These are phyloP conservation scores for Globisporangium sylvaticum DNA, from an alignment of 352 stramenopile species.

Conservation along the genomic window DNA sequence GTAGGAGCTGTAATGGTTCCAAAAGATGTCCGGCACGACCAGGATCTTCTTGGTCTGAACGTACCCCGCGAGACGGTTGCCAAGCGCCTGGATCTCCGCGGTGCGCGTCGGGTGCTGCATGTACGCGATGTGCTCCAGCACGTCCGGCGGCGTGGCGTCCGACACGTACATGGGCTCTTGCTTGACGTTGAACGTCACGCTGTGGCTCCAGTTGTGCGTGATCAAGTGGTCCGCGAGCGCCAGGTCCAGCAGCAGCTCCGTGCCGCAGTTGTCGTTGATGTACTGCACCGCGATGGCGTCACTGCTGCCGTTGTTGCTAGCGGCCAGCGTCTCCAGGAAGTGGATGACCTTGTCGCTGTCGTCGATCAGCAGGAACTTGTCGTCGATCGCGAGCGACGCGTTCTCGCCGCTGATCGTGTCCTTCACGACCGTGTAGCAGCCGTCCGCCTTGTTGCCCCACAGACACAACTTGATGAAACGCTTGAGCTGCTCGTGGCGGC, in stretches of 20 bases:
- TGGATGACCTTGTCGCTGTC: constrained; percentile 46
- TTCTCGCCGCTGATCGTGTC: constrained; percentile 54
- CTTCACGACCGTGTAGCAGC: constrained; percentile 73
- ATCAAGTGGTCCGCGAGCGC: constrained; percentile 64
- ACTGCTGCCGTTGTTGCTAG: too few species aligned
- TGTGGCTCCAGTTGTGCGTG: constrained; percentile 37
- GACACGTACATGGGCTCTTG: constrained; percentile 77
- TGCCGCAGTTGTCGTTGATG: constrained; percentile 82
- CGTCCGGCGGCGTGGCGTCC: constrained; percentile 56
- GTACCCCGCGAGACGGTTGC: constrained; percentile 34
- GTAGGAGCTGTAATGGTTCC: constrained; percentile 75
- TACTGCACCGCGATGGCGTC: constrained; percentile 31
- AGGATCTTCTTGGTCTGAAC: constrained; percentile 23
- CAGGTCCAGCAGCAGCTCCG: constrained; percentile 64
- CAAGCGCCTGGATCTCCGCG: constrained; percentile 41
- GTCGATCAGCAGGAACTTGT: constrained; percentile 56
- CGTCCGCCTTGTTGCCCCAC: constrained; percentile 78
- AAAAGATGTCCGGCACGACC: constrained; percentile 37
- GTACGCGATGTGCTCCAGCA: constrained; percentile 52
- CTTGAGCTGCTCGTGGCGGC: constrained; percentile 58
- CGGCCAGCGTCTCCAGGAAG: constrained; percentile 27
- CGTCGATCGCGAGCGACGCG: constrained; percentile 55
- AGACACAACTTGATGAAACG: constrained; percentile 70
- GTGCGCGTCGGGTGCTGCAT: constrained; percentile 41
- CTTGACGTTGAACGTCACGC: constrained; percentile 73